Evolutionary conservation across 805 yeast species (phyloP).

Genomic region (Debaryomyces hansenii): DNA sequence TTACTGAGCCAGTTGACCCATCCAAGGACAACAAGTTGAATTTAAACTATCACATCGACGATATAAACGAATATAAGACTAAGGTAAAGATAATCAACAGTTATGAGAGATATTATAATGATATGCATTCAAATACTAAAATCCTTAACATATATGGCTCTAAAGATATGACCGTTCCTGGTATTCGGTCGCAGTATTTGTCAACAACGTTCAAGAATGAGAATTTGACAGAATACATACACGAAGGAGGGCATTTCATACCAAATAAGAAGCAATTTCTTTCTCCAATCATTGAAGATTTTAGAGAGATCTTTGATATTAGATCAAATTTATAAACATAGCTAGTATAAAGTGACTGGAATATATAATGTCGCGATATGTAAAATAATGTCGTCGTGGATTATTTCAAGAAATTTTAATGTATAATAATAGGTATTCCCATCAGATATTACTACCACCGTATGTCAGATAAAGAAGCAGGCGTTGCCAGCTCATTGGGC

Average conservation of each 20-base stretch:
- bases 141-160: conserved; percentile 30
- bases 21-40: conserved; percentile 12
- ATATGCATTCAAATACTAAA: conserved; percentile 18
- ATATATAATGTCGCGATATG: neutral
- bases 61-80: conserved; percentile 19
- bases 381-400: neutral
- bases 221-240: conserved; percentile 18
- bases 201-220: conserved; percentile 15
- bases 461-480: neutral
- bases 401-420: too few species aligned
- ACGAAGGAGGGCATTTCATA: conserved; percentile 40
- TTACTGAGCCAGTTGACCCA: conserved; percentile 22
- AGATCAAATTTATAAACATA: conserved; percentile 6
- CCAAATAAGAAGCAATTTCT: conserved; percentile 25
- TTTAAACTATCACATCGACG: conserved; percentile 19
- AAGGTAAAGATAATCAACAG: conserved; percentile 18
- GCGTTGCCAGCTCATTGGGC: neutral
- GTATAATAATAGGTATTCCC: too few species aligned
- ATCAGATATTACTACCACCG: too few species aligned
- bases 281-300: conserved; percentile 14
- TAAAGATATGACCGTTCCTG: conserved; percentile 33
- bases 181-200: conserved; percentile 26
- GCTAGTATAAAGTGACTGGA: too few species aligned
- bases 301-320: conserved; percentile 9
- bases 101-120: conserved; percentile 18